Evolutionary conservation across 441 rosid genomes (phyloP).

Genomic region (Corymbia citriodora): DNA sequence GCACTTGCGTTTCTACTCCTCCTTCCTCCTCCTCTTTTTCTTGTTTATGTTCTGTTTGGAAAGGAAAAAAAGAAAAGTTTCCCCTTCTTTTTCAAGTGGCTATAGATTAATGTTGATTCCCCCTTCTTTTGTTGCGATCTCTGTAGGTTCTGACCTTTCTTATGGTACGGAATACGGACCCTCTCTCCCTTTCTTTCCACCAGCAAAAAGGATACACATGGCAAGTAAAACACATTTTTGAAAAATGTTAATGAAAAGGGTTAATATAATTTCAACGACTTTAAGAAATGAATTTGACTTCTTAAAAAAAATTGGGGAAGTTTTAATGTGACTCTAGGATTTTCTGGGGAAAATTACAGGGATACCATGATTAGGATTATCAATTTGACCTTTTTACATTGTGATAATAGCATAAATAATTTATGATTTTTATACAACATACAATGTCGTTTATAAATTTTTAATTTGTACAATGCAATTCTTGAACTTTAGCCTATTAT

Average conservation of each 20-base stretch:
- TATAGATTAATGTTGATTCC: slow-evolving; percentile 15
- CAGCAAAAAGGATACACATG: not conserved
- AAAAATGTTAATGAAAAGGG: not conserved
- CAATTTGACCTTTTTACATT: not conserved
- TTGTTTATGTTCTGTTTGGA: not conserved
- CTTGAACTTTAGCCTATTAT: rapidly evolving
- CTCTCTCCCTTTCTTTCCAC: not conserved
- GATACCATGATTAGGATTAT: not conserved
- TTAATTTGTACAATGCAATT: rapidly evolving
- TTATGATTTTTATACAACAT: not conserved
- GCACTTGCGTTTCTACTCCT: not conserved
- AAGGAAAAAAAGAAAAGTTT: not conserved
- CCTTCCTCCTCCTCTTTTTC: not conserved
- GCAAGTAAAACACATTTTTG: no score
- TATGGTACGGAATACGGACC: slow-evolving; percentile 26
- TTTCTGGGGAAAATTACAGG: not conserved
- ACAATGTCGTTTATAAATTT: rapidly evolving
- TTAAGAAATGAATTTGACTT: not conserved
- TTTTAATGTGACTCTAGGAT: not conserved
- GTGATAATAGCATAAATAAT: rapidly evolving
- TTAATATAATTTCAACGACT: not conserved
- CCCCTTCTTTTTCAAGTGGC: slow-evolving; percentile 12
- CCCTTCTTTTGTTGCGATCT: not conserved
- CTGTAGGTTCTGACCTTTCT: not conserved
- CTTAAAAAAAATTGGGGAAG: not conserved